These are phyloP conservation scores for Komagataella pastoris DNA, from an alignment of 805 yeast species.

Conservation along the genomic window DNA sequence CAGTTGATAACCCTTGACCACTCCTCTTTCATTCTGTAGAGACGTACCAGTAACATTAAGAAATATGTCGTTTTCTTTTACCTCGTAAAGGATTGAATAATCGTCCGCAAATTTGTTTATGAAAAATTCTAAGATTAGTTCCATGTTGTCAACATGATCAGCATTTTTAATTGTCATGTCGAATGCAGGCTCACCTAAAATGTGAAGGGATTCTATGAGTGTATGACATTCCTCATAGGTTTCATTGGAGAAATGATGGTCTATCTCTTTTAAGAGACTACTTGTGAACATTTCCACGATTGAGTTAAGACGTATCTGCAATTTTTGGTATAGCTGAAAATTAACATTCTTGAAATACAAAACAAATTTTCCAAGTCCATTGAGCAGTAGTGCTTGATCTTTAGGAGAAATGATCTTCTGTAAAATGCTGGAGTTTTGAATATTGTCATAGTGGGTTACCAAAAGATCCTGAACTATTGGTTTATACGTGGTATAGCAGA, in stretches of 20 bases:
- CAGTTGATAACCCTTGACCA: constrained; percentile 6
- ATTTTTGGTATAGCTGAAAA: constrained; percentile 9
- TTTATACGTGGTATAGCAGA: constrained; percentile 12
- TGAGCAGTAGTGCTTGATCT: constrained; percentile 17
- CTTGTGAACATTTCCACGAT: constrained; percentile 58
- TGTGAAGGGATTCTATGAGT: constrained; percentile 7
- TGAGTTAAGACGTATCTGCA: constrained; percentile 28
- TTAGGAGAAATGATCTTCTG: constrained; percentile 16
- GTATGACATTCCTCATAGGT: constrained; percentile 24
- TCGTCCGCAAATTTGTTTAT: constrained; percentile 15
- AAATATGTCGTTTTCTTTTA: constrained; percentile 2
- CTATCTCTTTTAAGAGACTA: constrained; percentile 59
- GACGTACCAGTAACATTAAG: constrained; percentile 12
- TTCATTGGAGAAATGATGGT: constrained; percentile 33
- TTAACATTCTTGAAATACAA: constrained; percentile 9
- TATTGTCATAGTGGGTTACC: constrained; percentile 17
- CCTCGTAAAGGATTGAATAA: constrained; percentile 12
- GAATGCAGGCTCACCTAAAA: constrained; percentile 10
- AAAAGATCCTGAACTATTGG: constrained; percentile 18
- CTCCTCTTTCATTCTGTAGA: constrained; percentile 10
- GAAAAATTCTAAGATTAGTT: constrained; percentile 19
- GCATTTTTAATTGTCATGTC: constrained; percentile 3
- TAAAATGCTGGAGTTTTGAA: constrained; percentile 16
- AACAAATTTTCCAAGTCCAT: constrained; percentile 14
- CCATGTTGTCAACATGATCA: constrained; percentile 21